Evolutionary conservation across 2,329 filamentous ascomycete species (phyloP).

Genomic region (Hyphodiscus sp.): DNA sequence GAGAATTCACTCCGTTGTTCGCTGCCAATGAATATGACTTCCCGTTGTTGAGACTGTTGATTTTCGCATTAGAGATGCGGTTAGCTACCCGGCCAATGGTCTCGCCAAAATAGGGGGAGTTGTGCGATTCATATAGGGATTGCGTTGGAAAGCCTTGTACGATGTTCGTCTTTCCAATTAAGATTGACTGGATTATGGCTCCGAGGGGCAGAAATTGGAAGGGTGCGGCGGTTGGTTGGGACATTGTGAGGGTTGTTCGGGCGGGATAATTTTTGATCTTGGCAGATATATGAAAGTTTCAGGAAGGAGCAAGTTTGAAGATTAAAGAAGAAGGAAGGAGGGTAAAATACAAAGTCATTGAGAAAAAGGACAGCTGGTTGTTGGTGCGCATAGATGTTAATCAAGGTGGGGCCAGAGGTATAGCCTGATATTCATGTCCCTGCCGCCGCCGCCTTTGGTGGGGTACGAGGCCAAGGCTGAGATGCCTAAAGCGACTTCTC

Average conservation of each 20-base stretch:
- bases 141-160: conserved; percentile 78
- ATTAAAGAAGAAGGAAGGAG: not conserved
- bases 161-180: conserved; percentile 73
- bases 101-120: conserved; percentile 79
- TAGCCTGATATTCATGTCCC: not conserved
- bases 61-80: conserved; percentile 65
- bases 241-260: not conserved
- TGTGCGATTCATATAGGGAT: conserved; percentile 68
- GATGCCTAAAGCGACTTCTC: not conserved
- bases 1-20: conserved; percentile 72
- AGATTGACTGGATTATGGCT: conserved; percentile 76
- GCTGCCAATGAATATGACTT: conserved; percentile 61
- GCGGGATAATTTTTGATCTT: not conserved
- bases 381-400: not conserved
- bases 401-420: not conserved
- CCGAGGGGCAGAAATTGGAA: conserved; percentile 68
- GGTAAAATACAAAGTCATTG: not conserved
- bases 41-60: conserved; percentile 62
- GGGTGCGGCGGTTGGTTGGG: conserved; percentile 20
- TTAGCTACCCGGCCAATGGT: conserved; percentile 86
- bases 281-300: not conserved
- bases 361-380: not conserved
- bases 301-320: not conserved
- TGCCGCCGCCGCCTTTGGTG: not conserved
- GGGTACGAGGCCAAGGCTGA: not conserved